Percentiles rank a stretch among this genome's conserved stretches.
These are phyloP conservation scores for Ananas comosus DNA, from an alignment of 176 grass and related monocot genomes.

Conservation along the genomic window DNA sequence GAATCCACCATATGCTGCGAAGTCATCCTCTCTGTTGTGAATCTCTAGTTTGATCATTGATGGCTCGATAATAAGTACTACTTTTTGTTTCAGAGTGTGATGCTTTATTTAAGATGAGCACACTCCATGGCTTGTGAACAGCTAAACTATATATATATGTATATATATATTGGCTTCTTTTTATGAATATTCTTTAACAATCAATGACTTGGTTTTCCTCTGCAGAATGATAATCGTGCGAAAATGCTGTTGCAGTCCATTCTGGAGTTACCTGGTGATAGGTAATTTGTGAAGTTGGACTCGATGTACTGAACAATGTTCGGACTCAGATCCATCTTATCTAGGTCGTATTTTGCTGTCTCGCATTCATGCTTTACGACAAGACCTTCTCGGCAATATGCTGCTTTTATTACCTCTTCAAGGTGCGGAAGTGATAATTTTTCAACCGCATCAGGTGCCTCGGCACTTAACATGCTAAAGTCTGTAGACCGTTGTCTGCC, in stretches of 20 bases:
- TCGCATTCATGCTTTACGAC: neutral
- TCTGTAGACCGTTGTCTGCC: neutral
- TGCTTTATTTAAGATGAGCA: neutral
- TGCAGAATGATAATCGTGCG: neutral
- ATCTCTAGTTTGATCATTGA: no score
- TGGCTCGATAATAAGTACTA: no score
- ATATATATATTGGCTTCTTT: neutral
- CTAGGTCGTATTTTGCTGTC: neutral
- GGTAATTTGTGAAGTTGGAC: neutral
- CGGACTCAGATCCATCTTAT: neutral
- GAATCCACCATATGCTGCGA: no score
- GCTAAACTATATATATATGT: neutral
- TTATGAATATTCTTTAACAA: neutral
- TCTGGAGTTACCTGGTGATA: neutral
- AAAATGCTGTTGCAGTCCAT: neutral
- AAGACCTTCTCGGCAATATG: neutral
- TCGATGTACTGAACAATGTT: neutral
- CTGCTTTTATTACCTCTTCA: neutral
- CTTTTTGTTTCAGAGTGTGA: no score
- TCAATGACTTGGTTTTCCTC: neutral
- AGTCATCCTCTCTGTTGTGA: no score
- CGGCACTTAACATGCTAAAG: neutral
- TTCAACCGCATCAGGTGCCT: neutral
- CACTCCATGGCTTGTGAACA: neutral
- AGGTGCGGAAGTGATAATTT: neutral